These are phyloP conservation scores for Oldenlandia corymbosa DNA, from an alignment of 257 asterid genomes.

Conservation along the genomic window DNA sequence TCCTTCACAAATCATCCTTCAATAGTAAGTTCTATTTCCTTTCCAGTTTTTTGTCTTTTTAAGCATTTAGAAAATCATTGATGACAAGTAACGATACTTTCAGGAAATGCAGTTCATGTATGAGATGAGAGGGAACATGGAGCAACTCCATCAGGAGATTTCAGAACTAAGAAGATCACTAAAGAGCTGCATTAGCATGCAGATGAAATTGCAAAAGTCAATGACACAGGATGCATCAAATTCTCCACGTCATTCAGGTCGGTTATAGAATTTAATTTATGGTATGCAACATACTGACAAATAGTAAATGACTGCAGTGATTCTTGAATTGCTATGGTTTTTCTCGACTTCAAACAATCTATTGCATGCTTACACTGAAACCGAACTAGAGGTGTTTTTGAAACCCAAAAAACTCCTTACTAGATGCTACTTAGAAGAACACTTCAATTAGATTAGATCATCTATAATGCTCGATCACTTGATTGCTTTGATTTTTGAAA, in stretches of 20 bases:
- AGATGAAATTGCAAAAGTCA: slow-evolving; percentile 50
- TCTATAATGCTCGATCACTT: too few species aligned
- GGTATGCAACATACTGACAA: too few species aligned
- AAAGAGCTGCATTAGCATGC: slow-evolving; percentile 63
- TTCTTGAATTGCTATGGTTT: too few species aligned
- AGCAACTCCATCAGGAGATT: slow-evolving; percentile 68
- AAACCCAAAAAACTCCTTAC: too few species aligned
- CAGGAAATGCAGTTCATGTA: slow-evolving; percentile 82
- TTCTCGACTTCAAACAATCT: too few species aligned
- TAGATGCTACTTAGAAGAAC: too few species aligned
- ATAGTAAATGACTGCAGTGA: too few species aligned
- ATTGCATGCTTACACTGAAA: too few species aligned
- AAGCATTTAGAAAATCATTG: slow-evolving; percentile 2
- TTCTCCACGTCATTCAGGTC: slow-evolving; percentile 49
- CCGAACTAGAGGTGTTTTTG: too few species aligned
- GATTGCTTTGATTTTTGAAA: too few species aligned
- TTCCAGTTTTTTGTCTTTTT: not conserved
- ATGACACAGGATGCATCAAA: slow-evolving; percentile 44
- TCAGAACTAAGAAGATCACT: slow-evolving; percentile 65
- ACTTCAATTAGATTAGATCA: too few species aligned
- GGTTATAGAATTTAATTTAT: not conserved
- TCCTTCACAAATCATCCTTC: slow-evolving; percentile 37
- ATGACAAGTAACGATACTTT: not conserved
- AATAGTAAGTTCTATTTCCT: slow-evolving; percentile 39
- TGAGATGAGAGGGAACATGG: slow-evolving; percentile 79